Conservation (phyloP, 2,329 filamentous ascomycete species). For the Lasiodiplodia theobromae region DNA sequence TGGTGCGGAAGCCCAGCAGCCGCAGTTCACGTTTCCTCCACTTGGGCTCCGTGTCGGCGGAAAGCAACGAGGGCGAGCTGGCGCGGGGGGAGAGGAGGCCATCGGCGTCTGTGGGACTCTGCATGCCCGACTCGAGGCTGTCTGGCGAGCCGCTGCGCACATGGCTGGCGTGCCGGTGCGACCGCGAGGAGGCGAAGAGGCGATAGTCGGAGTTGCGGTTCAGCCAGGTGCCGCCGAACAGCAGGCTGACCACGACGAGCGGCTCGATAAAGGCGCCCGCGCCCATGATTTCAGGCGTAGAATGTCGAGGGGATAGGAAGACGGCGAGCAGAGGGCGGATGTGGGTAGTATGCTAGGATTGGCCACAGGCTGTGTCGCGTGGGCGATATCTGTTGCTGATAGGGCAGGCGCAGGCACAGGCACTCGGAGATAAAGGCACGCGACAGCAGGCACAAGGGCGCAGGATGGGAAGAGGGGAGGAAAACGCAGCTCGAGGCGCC, state of each 20-base stretch:
- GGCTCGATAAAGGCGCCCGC: conserved; percentile 67
- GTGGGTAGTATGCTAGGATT: background rate
- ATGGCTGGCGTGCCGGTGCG: conserved; percentile 32
- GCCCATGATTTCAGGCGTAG: conserved; percentile 52
- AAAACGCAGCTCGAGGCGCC: background rate
- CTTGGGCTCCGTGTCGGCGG: conserved; percentile 50
- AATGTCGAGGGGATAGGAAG: background rate
- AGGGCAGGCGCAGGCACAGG: background rate
- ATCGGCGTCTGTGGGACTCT: conserved; percentile 44
- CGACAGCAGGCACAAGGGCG: background rate
- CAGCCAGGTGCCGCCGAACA: conserved; percentile 68
- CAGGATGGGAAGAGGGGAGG: background rate
- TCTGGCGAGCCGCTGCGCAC: conserved; percentile 48
- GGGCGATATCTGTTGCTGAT: background rate
- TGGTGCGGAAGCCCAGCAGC: conserved; percentile 54
- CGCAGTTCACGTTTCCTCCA: conserved; percentile 60
- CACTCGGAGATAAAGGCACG: conserved; percentile 1
- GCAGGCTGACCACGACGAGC: conserved; percentile 65
- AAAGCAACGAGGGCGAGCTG: conserved; percentile 52
- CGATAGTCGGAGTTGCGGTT: conserved; percentile 59
- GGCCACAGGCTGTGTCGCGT: background rate
- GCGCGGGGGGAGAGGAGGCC: conserved; percentile 43
- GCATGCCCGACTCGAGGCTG: conserved; percentile 50
- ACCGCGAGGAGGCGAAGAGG: conserved; percentile 41
- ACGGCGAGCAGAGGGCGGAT: background rate